Percentiles rank a stretch among this genome's conserved stretches.
Conservation (phyloP, 2,329 filamentous ascomycete species). For the Diaporthe destruens region DNA sequence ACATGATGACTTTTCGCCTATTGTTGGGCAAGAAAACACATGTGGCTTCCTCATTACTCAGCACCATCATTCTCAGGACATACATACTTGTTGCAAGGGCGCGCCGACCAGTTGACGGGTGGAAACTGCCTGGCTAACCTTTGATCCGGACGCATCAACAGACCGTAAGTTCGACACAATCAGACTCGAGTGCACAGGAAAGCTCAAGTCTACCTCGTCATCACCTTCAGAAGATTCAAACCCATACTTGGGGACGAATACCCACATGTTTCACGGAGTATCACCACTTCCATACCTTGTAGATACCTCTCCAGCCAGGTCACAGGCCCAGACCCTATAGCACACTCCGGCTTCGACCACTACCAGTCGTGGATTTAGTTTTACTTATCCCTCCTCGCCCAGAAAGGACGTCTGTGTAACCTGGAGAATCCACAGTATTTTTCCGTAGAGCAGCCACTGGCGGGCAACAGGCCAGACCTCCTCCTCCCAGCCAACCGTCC, state of each 20-base stretch:
- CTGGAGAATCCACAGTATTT: not conserved
- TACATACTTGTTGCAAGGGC: conserved; percentile 4
- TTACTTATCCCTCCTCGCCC: not conserved
- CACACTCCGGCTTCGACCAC: conserved; percentile 6
- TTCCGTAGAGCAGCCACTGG: conserved; percentile 16
- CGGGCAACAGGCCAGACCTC: not conserved
- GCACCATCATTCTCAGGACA: not conserved
- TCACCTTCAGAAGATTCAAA: not conserved
- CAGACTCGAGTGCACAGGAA: conserved; percentile 1
- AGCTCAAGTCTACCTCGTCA: not conserved
- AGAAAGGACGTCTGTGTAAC: conserved; percentile 15
- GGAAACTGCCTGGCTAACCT: not conserved
- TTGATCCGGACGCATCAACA: conserved; percentile 10
- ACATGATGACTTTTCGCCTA: not conserved
- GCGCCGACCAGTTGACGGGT: not conserved
- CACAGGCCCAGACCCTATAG: not conserved
- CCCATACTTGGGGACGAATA: not conserved
- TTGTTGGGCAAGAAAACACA: not conserved
- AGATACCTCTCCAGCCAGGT: not conserved
- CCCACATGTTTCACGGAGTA: not conserved
- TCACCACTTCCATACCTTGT: not conserved
- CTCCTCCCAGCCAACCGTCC: conserved; percentile 8
- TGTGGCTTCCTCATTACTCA: conserved; percentile 24
- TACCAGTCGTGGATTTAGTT: not conserved
- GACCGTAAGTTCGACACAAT: not conserved